Evolutionary conservation across 768 basidiomycete species (phyloP).

Genomic region (Lepiota subincarnata): DNA sequence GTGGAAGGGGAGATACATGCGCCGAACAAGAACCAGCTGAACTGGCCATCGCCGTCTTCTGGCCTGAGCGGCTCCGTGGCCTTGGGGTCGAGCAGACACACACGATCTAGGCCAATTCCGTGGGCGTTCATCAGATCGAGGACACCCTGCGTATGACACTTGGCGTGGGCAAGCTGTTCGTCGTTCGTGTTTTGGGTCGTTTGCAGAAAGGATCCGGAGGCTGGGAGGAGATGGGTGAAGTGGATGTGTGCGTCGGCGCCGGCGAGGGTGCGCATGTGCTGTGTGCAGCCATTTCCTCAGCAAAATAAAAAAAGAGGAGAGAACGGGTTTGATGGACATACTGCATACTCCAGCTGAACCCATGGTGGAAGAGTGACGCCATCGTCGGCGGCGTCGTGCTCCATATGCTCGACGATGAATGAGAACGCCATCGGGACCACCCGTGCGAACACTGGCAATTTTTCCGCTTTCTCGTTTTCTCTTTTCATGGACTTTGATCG

Average conservation of each 20-base stretch:
- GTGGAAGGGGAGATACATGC: conserved; percentile 35
- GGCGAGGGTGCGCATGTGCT: conserved; percentile 81
- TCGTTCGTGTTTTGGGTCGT: conserved; percentile 10
- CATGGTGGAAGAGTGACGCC: conserved; percentile 70
- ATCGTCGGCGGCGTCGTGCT: conserved; percentile 79
- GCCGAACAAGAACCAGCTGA: conserved; percentile 90
- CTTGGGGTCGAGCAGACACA: conserved; percentile 94
- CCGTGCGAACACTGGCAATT: not conserved
- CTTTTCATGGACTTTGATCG: conserved; percentile 16
- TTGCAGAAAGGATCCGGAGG: conserved; percentile 55
- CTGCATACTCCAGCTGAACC: conserved; percentile 91
- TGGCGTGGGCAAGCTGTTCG: conserved; percentile 30
- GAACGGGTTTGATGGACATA: conserved; percentile 27
- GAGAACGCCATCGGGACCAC: conserved; percentile 34
- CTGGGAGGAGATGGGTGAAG: conserved; percentile 84
- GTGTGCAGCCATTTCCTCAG: not conserved
- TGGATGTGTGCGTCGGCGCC: conserved; percentile 60
- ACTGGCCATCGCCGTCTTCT: conserved; percentile 69
- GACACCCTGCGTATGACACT: conserved; percentile 49
- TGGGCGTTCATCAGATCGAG: conserved; percentile 51
- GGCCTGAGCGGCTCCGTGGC: conserved; percentile 67
- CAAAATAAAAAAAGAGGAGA: not conserved
- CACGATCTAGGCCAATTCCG: conserved; percentile 46
- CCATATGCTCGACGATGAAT: conserved; percentile 84
- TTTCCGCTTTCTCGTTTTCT: not conserved